Base-by-base conservation (phyloP, 352 stramenopile genomes). In the Globisporangium canariense region DNA sequence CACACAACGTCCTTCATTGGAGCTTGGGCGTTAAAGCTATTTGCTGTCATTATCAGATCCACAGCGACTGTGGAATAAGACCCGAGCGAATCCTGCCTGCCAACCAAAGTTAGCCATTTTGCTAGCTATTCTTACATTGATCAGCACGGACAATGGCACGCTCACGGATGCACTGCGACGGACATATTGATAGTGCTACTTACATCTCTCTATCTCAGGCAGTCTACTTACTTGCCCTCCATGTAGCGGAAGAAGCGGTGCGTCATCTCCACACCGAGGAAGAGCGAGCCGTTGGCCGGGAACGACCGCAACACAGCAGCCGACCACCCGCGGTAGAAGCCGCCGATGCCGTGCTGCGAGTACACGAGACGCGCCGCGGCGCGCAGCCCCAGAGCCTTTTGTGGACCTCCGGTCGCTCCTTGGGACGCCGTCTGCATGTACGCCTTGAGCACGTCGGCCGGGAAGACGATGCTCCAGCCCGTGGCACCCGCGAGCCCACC, bases 191-290 rank as follows among this genome's bases (percentile, higher is more conserved):
- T 40, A 56, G 14, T 41, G n/a, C 50, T 40, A 56, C 50, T 22
- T 56, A 56, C 50, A 56, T 41, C 34, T 56, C 50, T 56, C 50
- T 56, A 56, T 41, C 28, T 14, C 14, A 56, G 16, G 16, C 25
- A 9, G 32, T 52, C 46, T 32, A 57, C n/a, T 34, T 51, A 65
- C 40, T 67, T 67, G 45, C 54, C 54, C 38, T 88, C 81, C 14
- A 80, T 56, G 77, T 77, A 90, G 36, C 79, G 77, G 61, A 93
- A 92, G 43, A 91, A 54, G 45, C 83, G 86, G 64, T 94, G 83
- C 20, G 86, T 93, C 83, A 93, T 91, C 62, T 96, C 88, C 20
- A 94, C 85, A n/a, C 89, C 89, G 2, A 97, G 74, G 69, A 97
- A 96, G 10, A 97, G 82, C 63, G 86, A 91, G 22, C 88, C 89